These are phyloP conservation scores for Jimgerdemannia lactiflua DNA, from an alignment of 192 early-diverging fungal species.

Conservation along the genomic window DNA sequence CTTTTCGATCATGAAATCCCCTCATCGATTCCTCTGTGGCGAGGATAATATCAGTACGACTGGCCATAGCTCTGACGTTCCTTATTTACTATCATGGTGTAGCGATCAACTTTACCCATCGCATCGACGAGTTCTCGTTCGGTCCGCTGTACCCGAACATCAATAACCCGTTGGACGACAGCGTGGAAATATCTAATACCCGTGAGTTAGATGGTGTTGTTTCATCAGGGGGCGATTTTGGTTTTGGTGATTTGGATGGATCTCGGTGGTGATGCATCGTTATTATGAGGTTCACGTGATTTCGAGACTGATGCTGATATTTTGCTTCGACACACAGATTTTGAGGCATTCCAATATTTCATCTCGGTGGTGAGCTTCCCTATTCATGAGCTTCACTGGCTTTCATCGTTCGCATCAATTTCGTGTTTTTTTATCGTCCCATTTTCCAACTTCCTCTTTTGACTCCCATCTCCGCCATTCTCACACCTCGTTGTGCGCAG, in stretches of 20 bases:
- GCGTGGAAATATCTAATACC: slow-evolving; percentile 59
- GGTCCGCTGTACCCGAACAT: slow-evolving; percentile 82
- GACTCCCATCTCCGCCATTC: neutral
- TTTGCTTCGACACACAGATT: slow-evolving; percentile 34
- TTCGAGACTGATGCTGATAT: neutral
- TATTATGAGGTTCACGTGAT: too few relatives aligned
- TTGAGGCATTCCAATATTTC: slow-evolving; percentile 86
- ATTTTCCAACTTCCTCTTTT: neutral
- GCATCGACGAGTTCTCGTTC: slow-evolving; percentile 90
- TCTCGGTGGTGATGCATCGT: too few relatives aligned
- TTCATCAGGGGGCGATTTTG: too few relatives aligned
- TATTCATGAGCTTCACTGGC: neutral
- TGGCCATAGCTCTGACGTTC: neutral
- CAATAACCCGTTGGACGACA: slow-evolving; percentile 85
- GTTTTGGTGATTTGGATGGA: too few relatives aligned
- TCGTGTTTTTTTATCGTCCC: neutral
- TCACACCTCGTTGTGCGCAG: slow-evolving; percentile 1
- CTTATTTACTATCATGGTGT: slow-evolving; percentile 8
- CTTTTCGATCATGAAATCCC: neutral
- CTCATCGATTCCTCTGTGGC: neutral
- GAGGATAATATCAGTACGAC: neutral
- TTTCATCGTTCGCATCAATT: neutral
- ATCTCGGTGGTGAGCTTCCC: slow-evolving; percentile 67
- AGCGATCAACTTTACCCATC: slow-evolving; percentile 94
- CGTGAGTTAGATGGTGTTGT: slow-evolving; percentile 30